Base-by-base conservation (phyloP, 2,329 filamentous ascomycete species). In the Trichoderma lentiforme region DNA sequence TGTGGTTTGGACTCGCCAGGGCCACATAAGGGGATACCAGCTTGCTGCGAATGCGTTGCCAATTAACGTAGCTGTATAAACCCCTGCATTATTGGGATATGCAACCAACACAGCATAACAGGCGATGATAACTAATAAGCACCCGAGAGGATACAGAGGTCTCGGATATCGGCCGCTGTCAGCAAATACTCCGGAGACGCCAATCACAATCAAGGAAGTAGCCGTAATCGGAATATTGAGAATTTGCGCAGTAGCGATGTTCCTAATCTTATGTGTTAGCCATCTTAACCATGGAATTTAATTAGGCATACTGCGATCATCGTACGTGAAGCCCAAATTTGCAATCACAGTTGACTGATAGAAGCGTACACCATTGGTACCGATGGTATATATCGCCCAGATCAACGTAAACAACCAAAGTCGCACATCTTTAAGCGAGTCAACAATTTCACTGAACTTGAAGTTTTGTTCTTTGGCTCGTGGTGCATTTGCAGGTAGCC, bases 181-280 rank as follows among this genome's bases (percentile, higher is more conserved):
- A 7, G 84, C 82, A 9, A 82, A 80, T 39, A 83, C 76, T 1
- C 84, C 84, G 0, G 82, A 83, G 1, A 80, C 73, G 5, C 78
- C 81, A 65, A 85, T 86, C 53, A 86, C 79, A 24, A 83, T 39
- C 51, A 85, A 78, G 2, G 81, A 80, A 11, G 83, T 76, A 15
- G 84, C 77, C 0, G 84, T 82, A 28, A 84, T 83, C 1, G 84
- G 84, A 15, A 87, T 80, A 73, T 86, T 87, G 60, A 87, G 82
- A 0, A 87, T 80, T 73, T 87, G 85, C 3, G 43, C 43, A 51
- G 43, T 51, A 3, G 82, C 82, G 51, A 51, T 51, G 1, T 51
- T 51, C n/a, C 43, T 47, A 47, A 21, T 21, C 21, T 21, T 21
- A 11, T 51, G 12, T 51, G 43, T 51, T 51, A 51, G 43, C 9